Percentiles rank a stretch among this genome's conserved stretches.
phyloP scores from a whole-genome alignment of 495 filamentous ascomycete genomes.

The Penicillium steckii region DNA sequence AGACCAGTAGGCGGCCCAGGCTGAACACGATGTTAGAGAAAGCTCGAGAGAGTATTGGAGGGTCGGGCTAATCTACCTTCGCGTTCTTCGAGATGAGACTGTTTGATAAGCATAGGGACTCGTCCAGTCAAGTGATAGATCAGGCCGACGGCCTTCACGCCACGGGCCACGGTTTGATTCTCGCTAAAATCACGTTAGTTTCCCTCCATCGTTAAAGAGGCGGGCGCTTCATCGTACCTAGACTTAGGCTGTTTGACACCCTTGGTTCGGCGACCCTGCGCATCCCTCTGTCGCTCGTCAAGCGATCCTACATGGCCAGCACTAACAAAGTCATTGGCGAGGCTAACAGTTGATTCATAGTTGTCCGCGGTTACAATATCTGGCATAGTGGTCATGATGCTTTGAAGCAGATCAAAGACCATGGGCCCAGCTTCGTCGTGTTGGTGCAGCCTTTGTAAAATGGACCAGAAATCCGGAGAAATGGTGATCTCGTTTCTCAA shows the following conservation, averaged over 20 bases:
- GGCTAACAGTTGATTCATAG: conserved; percentile 77
- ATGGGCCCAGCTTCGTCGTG: conserved; percentile 66
- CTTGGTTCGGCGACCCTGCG: conserved; percentile 47
- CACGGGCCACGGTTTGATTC: conserved; percentile 73
- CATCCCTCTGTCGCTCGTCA: conserved; percentile 77
- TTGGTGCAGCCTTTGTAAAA: conserved; percentile 70
- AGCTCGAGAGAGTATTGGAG: background rate
- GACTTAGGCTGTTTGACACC: conserved; percentile 55
- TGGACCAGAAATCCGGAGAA: conserved; percentile 96
- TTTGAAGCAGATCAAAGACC: conserved; percentile 81
- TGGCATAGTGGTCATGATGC: conserved; percentile 61
- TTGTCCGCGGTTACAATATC: conserved; percentile 90
- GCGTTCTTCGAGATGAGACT: conserved; percentile 85
- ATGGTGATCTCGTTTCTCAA: conserved; percentile 90
- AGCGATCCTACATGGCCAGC: conserved; percentile 78
- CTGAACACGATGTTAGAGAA: conserved; percentile 40
- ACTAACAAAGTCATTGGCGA: conserved; percentile 88
- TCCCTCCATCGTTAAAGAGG: background rate
- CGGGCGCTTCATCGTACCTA: conserved; percentile 42
- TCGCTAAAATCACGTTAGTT: conserved; percentile 44
- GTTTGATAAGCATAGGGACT: conserved; percentile 81
- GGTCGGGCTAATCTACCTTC: conserved; percentile 57
- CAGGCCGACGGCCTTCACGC: conserved; percentile 74
- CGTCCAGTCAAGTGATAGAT: conserved; percentile 77
- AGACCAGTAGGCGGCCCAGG: conserved; percentile 97